Percentiles rank a stretch among this genome's conserved stretches.
Conservation (phyloP, 2,329 filamentous ascomycete species). For the Elsinoe perseae region DNA sequence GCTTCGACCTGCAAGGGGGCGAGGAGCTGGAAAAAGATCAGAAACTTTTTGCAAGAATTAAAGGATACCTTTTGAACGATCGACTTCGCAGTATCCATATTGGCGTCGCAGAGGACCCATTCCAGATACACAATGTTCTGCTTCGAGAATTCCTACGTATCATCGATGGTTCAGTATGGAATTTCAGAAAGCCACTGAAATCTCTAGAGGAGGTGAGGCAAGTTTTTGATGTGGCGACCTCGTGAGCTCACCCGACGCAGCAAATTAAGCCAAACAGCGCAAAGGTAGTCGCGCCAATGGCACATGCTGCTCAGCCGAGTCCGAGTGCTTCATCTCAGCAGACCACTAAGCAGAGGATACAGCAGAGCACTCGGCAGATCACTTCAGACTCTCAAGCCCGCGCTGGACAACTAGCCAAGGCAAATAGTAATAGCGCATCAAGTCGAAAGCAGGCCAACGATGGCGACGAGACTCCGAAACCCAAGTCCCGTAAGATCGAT, state of each 20-base stretch:
- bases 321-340: not conserved
- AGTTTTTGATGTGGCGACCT: no score
- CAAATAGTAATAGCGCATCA: not conserved
- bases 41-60: not conserved
- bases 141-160: not conserved
- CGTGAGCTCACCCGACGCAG: not conserved
- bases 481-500: not conserved
- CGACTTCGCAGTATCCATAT: not conserved
- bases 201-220: not conserved
- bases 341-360: not conserved
- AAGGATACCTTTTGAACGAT: not conserved
- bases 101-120: not conserved
- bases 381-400: no score
- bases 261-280: not conserved
- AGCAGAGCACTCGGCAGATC: no score
- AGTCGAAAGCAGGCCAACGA: not conserved
- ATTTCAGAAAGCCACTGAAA: constrained; percentile 1
- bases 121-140: not conserved
- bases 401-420: no score
- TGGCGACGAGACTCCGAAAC: not conserved
- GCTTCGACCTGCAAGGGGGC: not conserved
- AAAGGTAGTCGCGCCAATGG: not conserved
- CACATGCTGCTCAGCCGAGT: no score
- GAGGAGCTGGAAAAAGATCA: not conserved
- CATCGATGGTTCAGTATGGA: not conserved